Evolutionary conservation across 148 eudicot species (phyloP).

Genomic region (Euryodendron excelsum): DNA sequence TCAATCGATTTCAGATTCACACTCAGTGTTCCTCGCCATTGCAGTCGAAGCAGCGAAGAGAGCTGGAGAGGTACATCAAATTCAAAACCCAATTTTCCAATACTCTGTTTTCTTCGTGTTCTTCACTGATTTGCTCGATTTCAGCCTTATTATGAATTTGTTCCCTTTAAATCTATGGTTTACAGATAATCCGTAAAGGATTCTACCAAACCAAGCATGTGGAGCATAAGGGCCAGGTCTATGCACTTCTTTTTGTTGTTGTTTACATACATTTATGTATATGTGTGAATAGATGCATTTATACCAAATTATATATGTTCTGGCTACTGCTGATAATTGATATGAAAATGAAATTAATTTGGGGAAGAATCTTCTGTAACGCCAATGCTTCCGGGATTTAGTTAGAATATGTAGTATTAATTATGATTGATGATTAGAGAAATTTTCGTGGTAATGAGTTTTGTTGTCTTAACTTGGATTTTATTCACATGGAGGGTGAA

Average conservation of each 20-base stretch:
- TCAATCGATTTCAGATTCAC: conserved; percentile 27
- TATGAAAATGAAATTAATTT: neutral
- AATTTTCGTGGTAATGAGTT: neutral
- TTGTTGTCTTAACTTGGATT: neutral
- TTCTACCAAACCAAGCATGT: conserved; percentile 13
- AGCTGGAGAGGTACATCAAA: conserved; percentile 41
- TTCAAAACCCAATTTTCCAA: neutral
- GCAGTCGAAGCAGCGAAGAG: conserved; percentile 45
- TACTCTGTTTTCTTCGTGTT: neutral
- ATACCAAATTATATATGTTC: neutral
- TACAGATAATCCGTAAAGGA: conserved; percentile 16
- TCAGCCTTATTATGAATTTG: neutral
- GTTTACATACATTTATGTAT: neutral
- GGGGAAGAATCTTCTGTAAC: neutral
- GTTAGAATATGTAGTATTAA: neutral
- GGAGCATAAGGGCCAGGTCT: conserved; percentile 18
- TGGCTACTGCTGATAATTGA: too few relatives aligned
- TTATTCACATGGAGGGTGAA: neutral
- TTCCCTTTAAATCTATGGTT: neutral
- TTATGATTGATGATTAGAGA: neutral
- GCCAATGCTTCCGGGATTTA: neutral
- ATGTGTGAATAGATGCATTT: neutral
- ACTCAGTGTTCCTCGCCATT: conserved; percentile 31
- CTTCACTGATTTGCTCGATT: neutral
- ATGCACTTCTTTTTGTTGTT: neutral